These are phyloP conservation scores for Filosporella fistucella DNA, from an alignment of 495 filamentous ascomycete genomes.

Conservation along the genomic window DNA sequence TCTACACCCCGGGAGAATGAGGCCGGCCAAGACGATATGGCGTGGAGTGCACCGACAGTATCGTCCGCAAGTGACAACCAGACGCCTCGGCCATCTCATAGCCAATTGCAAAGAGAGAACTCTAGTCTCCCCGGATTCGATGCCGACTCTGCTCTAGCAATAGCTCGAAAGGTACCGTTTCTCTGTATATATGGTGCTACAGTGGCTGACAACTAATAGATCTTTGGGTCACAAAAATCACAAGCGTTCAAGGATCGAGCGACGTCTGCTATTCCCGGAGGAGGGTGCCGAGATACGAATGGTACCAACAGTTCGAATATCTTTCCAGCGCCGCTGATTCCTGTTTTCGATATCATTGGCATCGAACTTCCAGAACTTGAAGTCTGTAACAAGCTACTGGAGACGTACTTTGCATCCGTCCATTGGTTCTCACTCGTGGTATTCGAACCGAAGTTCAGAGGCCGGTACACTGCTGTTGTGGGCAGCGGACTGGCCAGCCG, in stretches of 20 bases:
- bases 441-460: slow-evolving; percentile 29
- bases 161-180: neutral
- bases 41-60: neutral
- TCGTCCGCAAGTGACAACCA: neutral
- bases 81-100: neutral
- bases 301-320: slow-evolving; percentile 1
- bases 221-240: neutral
- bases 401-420: slow-evolving; percentile 31
- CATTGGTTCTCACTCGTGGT: slow-evolving; percentile 33
- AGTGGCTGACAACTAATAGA: neutral
- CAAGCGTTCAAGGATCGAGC: neutral
- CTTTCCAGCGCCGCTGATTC: neutral
- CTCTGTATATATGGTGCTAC: neutral
- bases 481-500: slow-evolving; percentile 25
- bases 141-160: neutral
- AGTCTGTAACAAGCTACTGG: slow-evolving; percentile 6
- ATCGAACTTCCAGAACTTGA: neutral
- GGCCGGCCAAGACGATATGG: neutral
- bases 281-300: neutral
- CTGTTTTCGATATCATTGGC: neutral
- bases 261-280: neutral
- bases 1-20: neutral
- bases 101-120: neutral
- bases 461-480: slow-evolving; percentile 21
- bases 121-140: neutral